Evolutionary conservation across 805 yeast species (phyloP).

Genomic region (Wickerhamiella cacticola): DNA sequence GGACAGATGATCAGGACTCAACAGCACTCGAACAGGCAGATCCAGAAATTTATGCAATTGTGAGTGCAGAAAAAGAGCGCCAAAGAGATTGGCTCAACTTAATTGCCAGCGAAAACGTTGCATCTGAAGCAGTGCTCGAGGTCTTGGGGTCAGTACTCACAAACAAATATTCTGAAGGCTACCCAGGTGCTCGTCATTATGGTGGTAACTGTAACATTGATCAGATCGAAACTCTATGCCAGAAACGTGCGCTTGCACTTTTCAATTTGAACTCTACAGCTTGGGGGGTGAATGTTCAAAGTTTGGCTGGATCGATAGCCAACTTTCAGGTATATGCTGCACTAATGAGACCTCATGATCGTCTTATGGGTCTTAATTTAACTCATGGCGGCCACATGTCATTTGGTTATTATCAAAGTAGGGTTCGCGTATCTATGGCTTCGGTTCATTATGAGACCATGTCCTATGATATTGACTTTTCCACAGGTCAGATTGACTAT

Average conservation of each 20-base stretch:
- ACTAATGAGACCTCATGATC: constrained; percentile 84
- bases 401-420: constrained; percentile 93
- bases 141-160: constrained; percentile 94
- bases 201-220: constrained; percentile 97
- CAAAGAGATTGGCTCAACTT: constrained; percentile 85
- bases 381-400: constrained; percentile 99
- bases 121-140: constrained; percentile 89
- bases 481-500: constrained; percentile 90
- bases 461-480: constrained; percentile 90
- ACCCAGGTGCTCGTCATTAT: constrained; percentile 97
- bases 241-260: constrained; percentile 83
- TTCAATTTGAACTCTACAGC: constrained; percentile 62
- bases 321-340: constrained; percentile 94
- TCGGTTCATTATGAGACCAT: constrained; percentile 95
- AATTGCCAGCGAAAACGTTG: constrained; percentile 95
- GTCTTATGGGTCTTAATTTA: constrained; percentile 93
- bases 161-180: constrained; percentile 97
- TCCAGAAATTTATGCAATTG: constrained; percentile 31
- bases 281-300: constrained; percentile 98
- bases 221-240: constrained; percentile 83
- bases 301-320: constrained; percentile 95
- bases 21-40: constrained; percentile 20
- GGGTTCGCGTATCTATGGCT: constrained; percentile 85
- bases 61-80: constrained; percentile 63
- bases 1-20: background rate